Evolutionary conservation across 75 land plant genomes (phyloP), one percentile per base, ranked within the genome.

Genomic region (Picea glauca): DNA sequence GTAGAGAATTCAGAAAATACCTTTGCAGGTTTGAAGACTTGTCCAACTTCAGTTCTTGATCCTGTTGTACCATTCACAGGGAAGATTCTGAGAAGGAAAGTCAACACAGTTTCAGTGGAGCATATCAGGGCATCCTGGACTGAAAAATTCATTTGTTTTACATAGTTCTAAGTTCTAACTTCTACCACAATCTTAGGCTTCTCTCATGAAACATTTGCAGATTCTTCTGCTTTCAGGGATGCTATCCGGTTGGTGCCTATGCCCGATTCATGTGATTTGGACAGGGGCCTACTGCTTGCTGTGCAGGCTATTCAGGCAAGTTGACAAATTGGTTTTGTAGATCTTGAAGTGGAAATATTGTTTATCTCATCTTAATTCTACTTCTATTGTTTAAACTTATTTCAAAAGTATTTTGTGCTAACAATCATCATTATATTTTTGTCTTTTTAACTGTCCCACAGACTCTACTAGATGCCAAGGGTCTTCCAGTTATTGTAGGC

Each of bases 261-360:
- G 91, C 90, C 96, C 77, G 99, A 97, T 80, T 90, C 96, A 59
- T 95, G 85, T 89, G 98, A 97, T 80, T 85, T 97, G 72, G 99
- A 97, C 50, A 90, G 94, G 78, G 99, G 99, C n/a, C 86, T 97
- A 84, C 98, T 97, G 80, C 93, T 97, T 79, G 84, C 94, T 68
- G 94, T 97, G 66, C 99, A 97, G 84, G 99, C 94, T 61, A 86
- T 95, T 79, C 98, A 95, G 95, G 99, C 91, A 79, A 63, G 74
- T 43, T 4, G 62, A n/a, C 40, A 18, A 73, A 73, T 43, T 74
- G 58, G 23, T 57, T 74, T 74, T 4, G 30, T 57, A 56, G 17
- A 57, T 54, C 15, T 15, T 75, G 31, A 75, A 38, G 50, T 18
- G 74, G n/a, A 40, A n/a, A 70, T 26, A 11, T 9, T 68, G 40